Evolutionary conservation across 2,329 filamentous ascomycete species (phyloP), one percentile per base, ranked within the genome.

Genomic region (Diplodia sapinea): DNA sequence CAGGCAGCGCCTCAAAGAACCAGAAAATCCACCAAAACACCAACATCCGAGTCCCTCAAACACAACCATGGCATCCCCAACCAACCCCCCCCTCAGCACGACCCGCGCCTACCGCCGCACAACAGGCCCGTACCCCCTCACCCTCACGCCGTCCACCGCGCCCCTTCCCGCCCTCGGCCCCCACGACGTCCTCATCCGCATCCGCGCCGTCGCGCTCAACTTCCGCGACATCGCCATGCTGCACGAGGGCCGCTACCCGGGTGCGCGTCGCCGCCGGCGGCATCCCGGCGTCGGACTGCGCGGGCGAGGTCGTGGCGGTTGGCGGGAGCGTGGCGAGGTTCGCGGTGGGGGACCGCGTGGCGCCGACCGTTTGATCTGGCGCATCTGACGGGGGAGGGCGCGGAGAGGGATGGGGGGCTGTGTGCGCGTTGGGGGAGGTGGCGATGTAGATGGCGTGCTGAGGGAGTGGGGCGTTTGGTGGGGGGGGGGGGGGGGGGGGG

Each of bases 141-240:
- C 61, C 5, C 59, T 70, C 43, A 54, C 40, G 5, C 65, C 52
- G 6, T 66, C 69, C 2, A 70, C 52, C 23, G 72, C 75, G 43
- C 55, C 52, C 1, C 70, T 74, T 2, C 71, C 73, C 2, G 40
- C 68, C 1, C 70, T 75, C 2, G 67, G 29, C 1, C 57, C 69
- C 2, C 43, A 68, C 13, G 71, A 74, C 29, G 72, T 76, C 2
- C 49, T 75, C 31, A 70, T 75, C 62, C 69, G 68, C 15, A 73
- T 76, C 51, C 73, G 71, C 51, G 73, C 74, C 20, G 72, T 74
- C 20, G 71, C 74, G 2, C 70, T 75, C 13, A 76, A 76, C 56
- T 76, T 71, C 52, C 71, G 74, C 36, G 74, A 76, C 23, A 55
- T 72, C 12, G 74, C 71, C 3, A 75, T 75, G 72, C 67, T 75